Base-by-base conservation (phyloP, 177 flowering plant genomes). In the Vitis hybrid region DNA sequence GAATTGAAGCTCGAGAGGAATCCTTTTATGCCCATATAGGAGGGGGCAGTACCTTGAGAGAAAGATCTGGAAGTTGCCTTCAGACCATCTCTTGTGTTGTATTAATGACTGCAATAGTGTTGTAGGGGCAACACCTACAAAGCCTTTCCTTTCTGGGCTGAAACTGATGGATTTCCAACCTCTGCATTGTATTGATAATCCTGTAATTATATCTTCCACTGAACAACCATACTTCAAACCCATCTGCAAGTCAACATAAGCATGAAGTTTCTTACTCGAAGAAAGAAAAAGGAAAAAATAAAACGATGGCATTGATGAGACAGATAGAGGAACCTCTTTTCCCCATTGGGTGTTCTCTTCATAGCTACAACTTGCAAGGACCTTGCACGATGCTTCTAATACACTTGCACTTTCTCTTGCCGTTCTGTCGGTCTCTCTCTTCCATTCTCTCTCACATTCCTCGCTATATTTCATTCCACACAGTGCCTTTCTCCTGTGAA, bases 331-430 rank as follows among this genome's bases (percentile, higher is more conserved):
- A 58, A 70, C 69, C 70, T 79, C 77, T 19, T 70, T 79, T 66
- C 86, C 86, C 86, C 84, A 83, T 60, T 79, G 77, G 21, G 84
- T 79, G 62, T 68, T 63, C 60, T 68, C 56, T 57, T 83, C 86
- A 75, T 56, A 77, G 14, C 58, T 60, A 67, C 82, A 79, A 67
- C 56, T 61, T n/a, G 86, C 81, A 61, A 83, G 76, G 40, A 14
- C 79, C 54, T 79, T 83, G 56, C 65, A 60, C 54, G 57, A 72
- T 26, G 75, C 71, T 72, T 75, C 82, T 62, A 82, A 69, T 5
- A 75, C 77, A 30, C n/a, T 52, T 10, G 60, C 66, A 64, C 66
- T 79, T 64, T 52, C 68, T 13, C 74, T 60, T 10, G 10, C 55
- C 60, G 67, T 52, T 10, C 23, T 21, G 23, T n/a, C 62, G 12